Conservation (phyloP, 441 rosid species). For the Pelargonium fulgidum region DNA sequence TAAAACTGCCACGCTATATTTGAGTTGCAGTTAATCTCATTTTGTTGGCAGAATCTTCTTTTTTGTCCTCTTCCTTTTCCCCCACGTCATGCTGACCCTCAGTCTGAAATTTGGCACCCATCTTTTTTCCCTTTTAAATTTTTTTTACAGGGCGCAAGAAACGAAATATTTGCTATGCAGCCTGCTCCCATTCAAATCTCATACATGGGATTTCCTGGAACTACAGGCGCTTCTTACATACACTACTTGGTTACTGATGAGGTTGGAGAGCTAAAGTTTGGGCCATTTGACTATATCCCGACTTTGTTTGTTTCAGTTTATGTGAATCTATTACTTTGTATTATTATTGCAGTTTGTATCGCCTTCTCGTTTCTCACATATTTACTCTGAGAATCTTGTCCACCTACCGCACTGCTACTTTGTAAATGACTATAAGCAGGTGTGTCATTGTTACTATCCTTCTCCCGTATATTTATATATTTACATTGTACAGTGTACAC, state of each 20-base stretch:
- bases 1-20: not conserved
- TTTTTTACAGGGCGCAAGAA: constrained; percentile 80
- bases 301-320: not conserved
- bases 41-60: no score
- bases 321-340: constrained; percentile 18
- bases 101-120: not conserved
- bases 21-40: not conserved
- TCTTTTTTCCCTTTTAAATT: not conserved
- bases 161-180: constrained; percentile 95
- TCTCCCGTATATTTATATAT: not conserved
- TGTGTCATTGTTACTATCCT: constrained; percentile 18
- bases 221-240: constrained; percentile 91
- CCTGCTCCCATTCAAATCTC: constrained; percentile 98
- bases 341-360: constrained; percentile 70
- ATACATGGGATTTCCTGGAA: constrained; percentile 99
- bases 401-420: constrained; percentile 98
- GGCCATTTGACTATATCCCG: not conserved
- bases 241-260: constrained; percentile 96
- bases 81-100: not conserved
- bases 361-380: constrained; percentile 59
- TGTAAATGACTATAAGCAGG: constrained; percentile 98
- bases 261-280: constrained; percentile 34
- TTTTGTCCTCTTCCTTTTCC: no score
- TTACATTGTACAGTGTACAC: not conserved
- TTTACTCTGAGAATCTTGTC: constrained; percentile 95